Evolutionary conservation across 2,329 filamentous ascomycete genomes (phyloP).

Genomic region (Alternaria ventricosa): DNA sequence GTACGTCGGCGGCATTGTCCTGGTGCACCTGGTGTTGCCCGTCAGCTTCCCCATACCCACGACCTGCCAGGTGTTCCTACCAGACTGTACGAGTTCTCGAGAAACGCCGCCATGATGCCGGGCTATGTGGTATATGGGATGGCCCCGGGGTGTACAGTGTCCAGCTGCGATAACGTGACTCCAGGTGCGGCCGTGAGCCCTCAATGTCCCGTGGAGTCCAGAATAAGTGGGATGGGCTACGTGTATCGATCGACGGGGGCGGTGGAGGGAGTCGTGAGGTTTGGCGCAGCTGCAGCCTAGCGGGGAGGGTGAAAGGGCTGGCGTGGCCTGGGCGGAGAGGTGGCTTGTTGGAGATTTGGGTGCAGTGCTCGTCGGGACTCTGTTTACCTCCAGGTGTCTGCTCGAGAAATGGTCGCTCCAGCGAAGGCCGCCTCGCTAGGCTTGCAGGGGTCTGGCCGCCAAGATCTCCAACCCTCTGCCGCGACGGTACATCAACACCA

Average conservation of each 20-base stretch:
- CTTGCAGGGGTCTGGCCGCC: conserved; percentile 30
- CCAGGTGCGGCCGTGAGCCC: conserved; percentile 40
- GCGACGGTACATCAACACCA: conserved; percentile 11
- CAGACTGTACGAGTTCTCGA: conserved; percentile 94
- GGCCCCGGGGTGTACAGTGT: conserved; percentile 7
- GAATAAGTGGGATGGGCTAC: conserved; percentile 44
- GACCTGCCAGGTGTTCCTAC: conserved; percentile 51
- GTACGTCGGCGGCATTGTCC: conserved; percentile 95
- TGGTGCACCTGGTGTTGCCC: conserved; percentile 68
- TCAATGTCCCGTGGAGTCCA: conserved; percentile 37
- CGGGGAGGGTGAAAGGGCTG: conserved; percentile 7
- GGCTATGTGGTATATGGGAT: conserved; percentile 9
- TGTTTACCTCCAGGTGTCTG: conserved; percentile 46
- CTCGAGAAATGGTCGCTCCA: conserved; percentile 38
- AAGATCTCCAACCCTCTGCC: conserved; percentile 29
- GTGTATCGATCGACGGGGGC: conserved; percentile 34
- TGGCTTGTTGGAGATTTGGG: conserved; percentile 21
- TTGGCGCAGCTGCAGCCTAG: conserved; percentile 20
- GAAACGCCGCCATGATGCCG: conserved; percentile 85
- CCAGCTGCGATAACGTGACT: conserved; percentile 33
- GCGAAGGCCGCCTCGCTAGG: conserved; percentile 32
- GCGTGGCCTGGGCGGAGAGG: conserved; percentile 26
- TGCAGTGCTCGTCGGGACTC: conserved; percentile 34
- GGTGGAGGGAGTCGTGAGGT: conserved; percentile 15
- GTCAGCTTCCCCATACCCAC: conserved; percentile 39